phyloP scores from a whole-genome alignment of 2,329 filamentous ascomycete genomes.

The Aspergillus niger region DNA sequence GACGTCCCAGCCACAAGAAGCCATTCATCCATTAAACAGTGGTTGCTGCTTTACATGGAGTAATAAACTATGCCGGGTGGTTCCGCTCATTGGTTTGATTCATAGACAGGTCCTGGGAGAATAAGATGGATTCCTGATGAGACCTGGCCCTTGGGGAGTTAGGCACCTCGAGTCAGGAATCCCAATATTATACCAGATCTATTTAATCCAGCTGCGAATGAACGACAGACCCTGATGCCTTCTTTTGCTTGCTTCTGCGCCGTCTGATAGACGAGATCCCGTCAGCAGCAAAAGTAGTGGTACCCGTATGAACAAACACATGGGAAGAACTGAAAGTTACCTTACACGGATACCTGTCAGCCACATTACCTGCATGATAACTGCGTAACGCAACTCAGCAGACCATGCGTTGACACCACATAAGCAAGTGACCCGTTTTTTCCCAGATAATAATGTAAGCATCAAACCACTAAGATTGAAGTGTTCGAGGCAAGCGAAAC shows the following conservation, averaged over 20 bases:
- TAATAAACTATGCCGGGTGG: background rate
- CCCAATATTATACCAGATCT: too few relatives aligned
- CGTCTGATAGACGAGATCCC: too few relatives aligned
- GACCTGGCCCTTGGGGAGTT: too few relatives aligned
- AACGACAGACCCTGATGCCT: too few relatives aligned
- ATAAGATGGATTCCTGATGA: too few relatives aligned
- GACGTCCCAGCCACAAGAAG: background rate
- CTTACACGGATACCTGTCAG: background rate
- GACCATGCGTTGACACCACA: background rate
- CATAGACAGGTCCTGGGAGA: too few relatives aligned
- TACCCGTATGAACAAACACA: background rate
- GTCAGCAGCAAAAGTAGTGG: background rate
- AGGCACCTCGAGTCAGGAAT: too few relatives aligned
- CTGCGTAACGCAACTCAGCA: background rate
- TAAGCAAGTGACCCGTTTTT: slow-evolving; percentile 1
- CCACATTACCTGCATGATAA: background rate
- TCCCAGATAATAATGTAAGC: background rate
- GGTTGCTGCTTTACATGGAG: background rate
- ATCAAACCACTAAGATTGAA: slow-evolving; percentile 1
- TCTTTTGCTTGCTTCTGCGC: too few relatives aligned
- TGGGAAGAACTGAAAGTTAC: background rate
- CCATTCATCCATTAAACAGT: background rate
- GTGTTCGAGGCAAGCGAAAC: slow-evolving; percentile 2
- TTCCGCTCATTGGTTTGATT: too few relatives aligned
- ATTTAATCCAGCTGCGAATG: too few relatives aligned